A percentile compares a stretch with the other conserved stretches of the same genome.
These are phyloP conservation scores for Kickxella alabastrina DNA, from an alignment of 192 early-diverging fungal genomes.

Conservation along the genomic window DNA sequence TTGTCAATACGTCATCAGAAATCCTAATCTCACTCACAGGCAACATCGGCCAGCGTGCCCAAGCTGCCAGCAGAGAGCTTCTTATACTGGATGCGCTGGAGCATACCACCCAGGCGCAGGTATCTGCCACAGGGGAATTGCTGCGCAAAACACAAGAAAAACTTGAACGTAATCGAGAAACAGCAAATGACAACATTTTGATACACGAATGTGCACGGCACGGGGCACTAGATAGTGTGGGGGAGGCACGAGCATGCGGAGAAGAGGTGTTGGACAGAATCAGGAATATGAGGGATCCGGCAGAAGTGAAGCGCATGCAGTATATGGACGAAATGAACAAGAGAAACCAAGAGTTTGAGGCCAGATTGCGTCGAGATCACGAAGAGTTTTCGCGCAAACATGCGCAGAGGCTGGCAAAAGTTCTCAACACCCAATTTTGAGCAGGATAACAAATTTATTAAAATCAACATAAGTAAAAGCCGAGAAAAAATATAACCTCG, in stretches of 20 bases:
- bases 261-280: not conserved
- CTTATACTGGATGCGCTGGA: conserved; percentile 7
- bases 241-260: not conserved
- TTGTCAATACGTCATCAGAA: conserved; percentile 5
- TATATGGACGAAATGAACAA: conserved; percentile 5
- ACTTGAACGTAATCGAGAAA: not conserved
- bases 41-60: conserved; percentile 3
- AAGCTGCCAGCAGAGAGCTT: not conserved
- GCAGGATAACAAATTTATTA: not conserved
- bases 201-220: no score
- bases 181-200: no score
- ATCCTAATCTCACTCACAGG: conserved; percentile 9
- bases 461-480: not conserved
- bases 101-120: conserved; percentile 3
- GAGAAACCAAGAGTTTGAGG: conserved; percentile 17
- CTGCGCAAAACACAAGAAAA: not conserved
- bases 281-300: not conserved
- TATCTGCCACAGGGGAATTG: not conserved
- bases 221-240: no score
- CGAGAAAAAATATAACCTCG: not conserved
- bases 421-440: conserved; percentile 7
- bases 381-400: conserved; percentile 26
- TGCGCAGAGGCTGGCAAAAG: conserved; percentile 17
- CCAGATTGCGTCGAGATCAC: conserved; percentile 13
- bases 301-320: not conserved